Conservation (phyloP, 2,329 filamentous ascomycete species). For the Bretziella fagacearum region DNA sequence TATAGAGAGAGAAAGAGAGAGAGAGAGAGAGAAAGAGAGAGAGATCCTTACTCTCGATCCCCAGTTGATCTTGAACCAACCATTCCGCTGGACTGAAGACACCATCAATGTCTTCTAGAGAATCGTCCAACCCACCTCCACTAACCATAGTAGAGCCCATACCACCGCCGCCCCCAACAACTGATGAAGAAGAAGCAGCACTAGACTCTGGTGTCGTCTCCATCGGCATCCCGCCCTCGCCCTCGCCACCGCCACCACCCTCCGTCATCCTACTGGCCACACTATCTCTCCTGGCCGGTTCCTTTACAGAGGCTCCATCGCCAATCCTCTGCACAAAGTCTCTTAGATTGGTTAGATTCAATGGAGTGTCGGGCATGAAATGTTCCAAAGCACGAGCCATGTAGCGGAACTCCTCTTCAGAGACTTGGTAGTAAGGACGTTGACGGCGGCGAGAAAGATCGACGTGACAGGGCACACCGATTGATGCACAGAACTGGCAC, state of each 20-base stretch:
- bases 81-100: neutral
- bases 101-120: neutral
- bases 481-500: constrained; percentile 20
- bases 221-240: neutral
- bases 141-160: neutral
- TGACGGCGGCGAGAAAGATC: constrained; percentile 20
- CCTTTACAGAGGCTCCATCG: neutral
- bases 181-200: neutral
- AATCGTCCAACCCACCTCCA: neutral
- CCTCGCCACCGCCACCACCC: neutral
- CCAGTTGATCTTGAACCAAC: constrained; percentile 12
- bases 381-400: constrained; percentile 20
- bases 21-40: too few relatives aligned
- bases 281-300: neutral
- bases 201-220: neutral
- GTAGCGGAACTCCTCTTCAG: constrained; percentile 20
- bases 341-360: constrained; percentile 18
- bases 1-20: too few relatives aligned
- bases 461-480: constrained; percentile 18
- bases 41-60: constrained; percentile 16
- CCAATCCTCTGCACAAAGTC: constrained; percentile 8
- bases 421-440: constrained; percentile 20
- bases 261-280: neutral
- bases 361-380: constrained; percentile 18
- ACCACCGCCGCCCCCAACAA: too few relatives aligned